Evolutionary conservation across 1,139 yeast genomes (phyloP), one percentile per base, ranked within the genome.

Genomic region (Sugiyamaella xylanicola): DNA sequence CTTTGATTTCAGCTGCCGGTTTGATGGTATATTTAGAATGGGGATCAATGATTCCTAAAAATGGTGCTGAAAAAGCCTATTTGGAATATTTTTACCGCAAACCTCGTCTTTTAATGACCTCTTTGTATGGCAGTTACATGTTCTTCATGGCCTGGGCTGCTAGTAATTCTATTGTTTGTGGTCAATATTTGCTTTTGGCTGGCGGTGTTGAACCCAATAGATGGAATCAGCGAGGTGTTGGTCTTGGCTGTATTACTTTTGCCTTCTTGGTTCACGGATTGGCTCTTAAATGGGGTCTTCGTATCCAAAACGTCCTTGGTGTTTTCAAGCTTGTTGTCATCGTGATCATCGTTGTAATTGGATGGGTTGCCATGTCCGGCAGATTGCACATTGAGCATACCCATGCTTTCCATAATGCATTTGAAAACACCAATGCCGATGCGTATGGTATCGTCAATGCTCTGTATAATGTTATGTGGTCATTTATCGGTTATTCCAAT

Each of bases 51-150:
- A 82, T 88, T 61, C 93, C 95, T 35, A 82, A 86, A 71, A 87
- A 88, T 66, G 96, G 96, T 62, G 96, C 96, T 61, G 96, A 88
- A 68, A 87, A 88, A 73, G 87, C 87, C 67, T 89, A 88, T 68
- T 76, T 89, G 64, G 95, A 87, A 69, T 84, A 81, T 64, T 82
- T 87, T 60, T 88, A 78, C 73, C 77, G 75, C 53, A 81, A 78
- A 65, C 96, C 96, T 27, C 81, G 77, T 66, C 85, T 84, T 65
- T 76, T 89, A 58, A 79, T 85, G 50, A 82, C 89, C 19, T 84
- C 89, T 53, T 82, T 87, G 83, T 88, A 87, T 67, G 90, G 89
- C 1, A 73, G 90, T 3, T 87, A 87, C 66, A 85, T 84, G 22
- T 85, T 88, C 66, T 80, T 87, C 67, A 77, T 88, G 57, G 95